These are phyloP conservation scores for Phytopythium ostracodes DNA, from an alignment of 352 stramenopile species.

Conservation along the genomic window DNA sequence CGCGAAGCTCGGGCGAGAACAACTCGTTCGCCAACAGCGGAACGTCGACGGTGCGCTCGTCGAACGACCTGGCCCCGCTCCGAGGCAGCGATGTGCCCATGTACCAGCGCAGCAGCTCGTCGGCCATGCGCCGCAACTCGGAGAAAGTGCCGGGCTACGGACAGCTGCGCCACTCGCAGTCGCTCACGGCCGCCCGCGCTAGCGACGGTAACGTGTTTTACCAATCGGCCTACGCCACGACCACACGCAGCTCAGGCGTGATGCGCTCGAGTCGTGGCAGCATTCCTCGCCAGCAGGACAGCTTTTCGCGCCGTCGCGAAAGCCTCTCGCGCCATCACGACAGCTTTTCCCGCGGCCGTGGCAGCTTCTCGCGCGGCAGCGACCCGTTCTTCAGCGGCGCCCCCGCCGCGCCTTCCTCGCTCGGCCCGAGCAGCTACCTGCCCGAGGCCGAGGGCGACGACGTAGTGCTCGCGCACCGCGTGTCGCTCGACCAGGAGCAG, in stretches of 20 bases:
- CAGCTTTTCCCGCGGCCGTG: not conserved
- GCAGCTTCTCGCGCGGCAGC: constrained; percentile 7
- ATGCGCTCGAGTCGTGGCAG: constrained; percentile 3
- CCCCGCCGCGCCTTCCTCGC: not conserved
- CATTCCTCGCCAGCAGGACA: not conserved
- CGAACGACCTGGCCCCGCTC: constrained; percentile 15
- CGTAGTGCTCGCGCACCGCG: constrained; percentile 50
- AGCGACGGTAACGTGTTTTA: constrained; percentile 52
- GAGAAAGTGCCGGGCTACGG: constrained; percentile 30
- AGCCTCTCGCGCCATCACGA: constrained; percentile 1
- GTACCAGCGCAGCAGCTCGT: constrained; percentile 34
- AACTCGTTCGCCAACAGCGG: constrained; percentile 41
- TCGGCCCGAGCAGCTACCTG: constrained; percentile 18
- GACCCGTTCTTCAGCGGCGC: constrained; percentile 10
- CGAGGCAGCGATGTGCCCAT: constrained; percentile 27
- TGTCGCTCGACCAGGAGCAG: constrained; percentile 56
- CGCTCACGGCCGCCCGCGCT: constrained; percentile 22
- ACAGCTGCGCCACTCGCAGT: constrained; percentile 13
- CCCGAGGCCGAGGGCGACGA: constrained; percentile 34
- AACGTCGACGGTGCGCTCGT: constrained; percentile 42
- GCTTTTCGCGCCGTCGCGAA: not conserved
- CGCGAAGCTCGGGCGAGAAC: constrained; percentile 31
- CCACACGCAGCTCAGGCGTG: constrained; percentile 5
- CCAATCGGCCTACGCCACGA: constrained; percentile 19
- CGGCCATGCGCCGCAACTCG: constrained; percentile 10